A percentile compares a stretch with the other conserved stretches of the same genome.
Evolutionary conservation across 1,139 yeast species (phyloP).

Genomic region (Diutina rugosa): DNA sequence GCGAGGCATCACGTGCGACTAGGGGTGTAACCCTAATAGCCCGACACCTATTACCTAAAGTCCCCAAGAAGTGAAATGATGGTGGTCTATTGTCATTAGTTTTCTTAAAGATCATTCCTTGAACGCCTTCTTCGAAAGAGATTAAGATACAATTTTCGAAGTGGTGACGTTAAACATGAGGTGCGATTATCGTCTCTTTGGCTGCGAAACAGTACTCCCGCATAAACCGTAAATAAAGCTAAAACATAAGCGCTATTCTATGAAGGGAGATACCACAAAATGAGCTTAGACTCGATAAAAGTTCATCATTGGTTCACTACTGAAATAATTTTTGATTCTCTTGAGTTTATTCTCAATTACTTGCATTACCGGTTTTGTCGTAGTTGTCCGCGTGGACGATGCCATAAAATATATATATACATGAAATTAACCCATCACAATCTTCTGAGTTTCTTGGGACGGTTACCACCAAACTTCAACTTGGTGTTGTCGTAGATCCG

Average conservation of each 20-base stretch:
- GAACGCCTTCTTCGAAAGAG: too few relatives aligned
- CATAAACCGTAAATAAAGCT: background rate
- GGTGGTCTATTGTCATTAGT: background rate
- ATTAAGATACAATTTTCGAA: background rate
- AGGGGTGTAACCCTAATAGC: background rate
- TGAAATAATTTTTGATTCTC: too few relatives aligned
- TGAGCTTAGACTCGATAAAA: too few relatives aligned
- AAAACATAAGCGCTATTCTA: too few relatives aligned
- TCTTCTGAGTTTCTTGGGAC: slow-evolving; percentile 78
- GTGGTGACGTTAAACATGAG: background rate
- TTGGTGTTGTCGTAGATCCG: slow-evolving; percentile 69
- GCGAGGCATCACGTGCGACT: background rate
- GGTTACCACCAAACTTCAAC: slow-evolving; percentile 85
- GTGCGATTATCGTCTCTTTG: background rate
- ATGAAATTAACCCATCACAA: slow-evolving; percentile 26
- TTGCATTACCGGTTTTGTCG: background rate
- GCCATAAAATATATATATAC: slow-evolving; percentile 4
- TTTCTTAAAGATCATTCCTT: background rate
- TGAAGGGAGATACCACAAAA: too few relatives aligned
- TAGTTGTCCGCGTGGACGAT: background rate
- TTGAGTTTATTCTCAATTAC: too few relatives aligned
- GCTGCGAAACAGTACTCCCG: background rate
- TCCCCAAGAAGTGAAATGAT: background rate
- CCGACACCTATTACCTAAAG: background rate
- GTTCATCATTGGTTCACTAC: too few relatives aligned